Evolutionary conservation across 2,329 filamentous ascomycete species (phyloP).

Genomic region (Ceratocystis alfenasii): DNA sequence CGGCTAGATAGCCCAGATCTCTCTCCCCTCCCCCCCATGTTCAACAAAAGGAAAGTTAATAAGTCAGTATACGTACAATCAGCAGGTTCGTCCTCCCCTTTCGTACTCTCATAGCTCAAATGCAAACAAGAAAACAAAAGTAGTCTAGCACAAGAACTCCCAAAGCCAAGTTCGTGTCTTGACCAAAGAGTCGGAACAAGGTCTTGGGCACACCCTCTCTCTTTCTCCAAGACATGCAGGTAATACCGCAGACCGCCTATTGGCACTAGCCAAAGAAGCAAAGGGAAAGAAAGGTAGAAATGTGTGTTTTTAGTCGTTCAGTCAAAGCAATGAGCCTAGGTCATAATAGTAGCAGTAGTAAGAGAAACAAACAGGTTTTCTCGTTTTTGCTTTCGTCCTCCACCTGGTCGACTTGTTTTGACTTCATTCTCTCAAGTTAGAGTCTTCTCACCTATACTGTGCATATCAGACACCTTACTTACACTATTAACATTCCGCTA

Average conservation of each 20-base stretch:
- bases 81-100: not conserved
- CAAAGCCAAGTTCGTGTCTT: slow-evolving; percentile 3
- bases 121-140: not conserved
- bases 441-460: too few species aligned
- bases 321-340: too few species aligned
- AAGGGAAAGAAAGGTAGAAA: not conserved
- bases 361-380: not conserved
- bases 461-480: too few species aligned
- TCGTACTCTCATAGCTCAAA: not conserved
- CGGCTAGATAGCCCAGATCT: too few species aligned
- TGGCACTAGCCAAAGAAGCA: not conserved
- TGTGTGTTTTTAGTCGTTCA: too few species aligned
- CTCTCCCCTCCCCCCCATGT: too few species aligned
- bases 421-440: too few species aligned
- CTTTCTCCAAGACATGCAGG: slow-evolving; percentile 8
- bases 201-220: not conserved
- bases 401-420: not conserved
- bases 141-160: not conserved
- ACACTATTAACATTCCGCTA: not conserved
- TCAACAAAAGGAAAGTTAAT: too few species aligned
- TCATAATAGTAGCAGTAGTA: too few species aligned
- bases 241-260: slow-evolving; percentile 10
- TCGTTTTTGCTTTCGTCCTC: not conserved
- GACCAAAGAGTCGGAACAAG: slow-evolving; percentile 2
- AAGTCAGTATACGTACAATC: not conserved